Conservation (phyloP, 306 rosid species). For the Trifolium dubium region DNA sequence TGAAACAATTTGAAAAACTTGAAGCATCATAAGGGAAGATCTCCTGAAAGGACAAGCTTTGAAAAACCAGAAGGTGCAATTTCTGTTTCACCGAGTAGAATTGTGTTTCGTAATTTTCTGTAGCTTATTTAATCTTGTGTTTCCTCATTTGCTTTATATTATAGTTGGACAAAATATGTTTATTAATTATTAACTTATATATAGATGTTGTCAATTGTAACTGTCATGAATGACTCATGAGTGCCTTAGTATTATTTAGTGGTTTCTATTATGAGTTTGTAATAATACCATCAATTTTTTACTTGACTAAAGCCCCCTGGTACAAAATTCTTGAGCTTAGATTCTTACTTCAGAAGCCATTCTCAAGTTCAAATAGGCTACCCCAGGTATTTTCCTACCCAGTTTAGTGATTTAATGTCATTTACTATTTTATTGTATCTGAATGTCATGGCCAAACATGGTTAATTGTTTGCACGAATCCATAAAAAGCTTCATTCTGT, state of each 20-base stretch:
- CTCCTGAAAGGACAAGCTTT: constrained; percentile 84
- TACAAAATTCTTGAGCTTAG: constrained; percentile 88
- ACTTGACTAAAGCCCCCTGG: constrained; percentile 59
- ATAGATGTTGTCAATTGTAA: too few relatives aligned
- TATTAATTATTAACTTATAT: not conserved
- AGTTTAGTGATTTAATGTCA: not conserved
- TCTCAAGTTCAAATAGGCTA: constrained; percentile 82
- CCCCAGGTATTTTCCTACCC: constrained; percentile 67
- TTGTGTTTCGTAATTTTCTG: not conserved
- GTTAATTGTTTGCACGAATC: constrained; percentile 65
- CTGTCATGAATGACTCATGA: too few relatives aligned
- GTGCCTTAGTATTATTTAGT: too few relatives aligned
- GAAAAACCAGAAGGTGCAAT: constrained; percentile 80
- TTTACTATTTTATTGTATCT: constrained; percentile 29
- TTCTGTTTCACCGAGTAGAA: constrained; percentile 14
- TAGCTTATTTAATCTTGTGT: constrained; percentile 7
- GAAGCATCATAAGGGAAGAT: constrained; percentile 87
- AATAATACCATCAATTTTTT: too few relatives aligned
- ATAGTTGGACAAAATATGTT: constrained; percentile 17
- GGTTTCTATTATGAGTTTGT: too few relatives aligned
- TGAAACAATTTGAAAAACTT: constrained; percentile 69
- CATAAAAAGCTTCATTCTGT: constrained; percentile 62
- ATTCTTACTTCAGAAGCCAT: constrained; percentile 80
- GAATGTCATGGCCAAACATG: constrained; percentile 33
- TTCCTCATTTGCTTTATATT: constrained; percentile 21